These are phyloP conservation scores for Aspergillus aculeatinus DNA, from an alignment of 2,329 filamentous ascomycete genomes.

Conservation along the genomic window DNA sequence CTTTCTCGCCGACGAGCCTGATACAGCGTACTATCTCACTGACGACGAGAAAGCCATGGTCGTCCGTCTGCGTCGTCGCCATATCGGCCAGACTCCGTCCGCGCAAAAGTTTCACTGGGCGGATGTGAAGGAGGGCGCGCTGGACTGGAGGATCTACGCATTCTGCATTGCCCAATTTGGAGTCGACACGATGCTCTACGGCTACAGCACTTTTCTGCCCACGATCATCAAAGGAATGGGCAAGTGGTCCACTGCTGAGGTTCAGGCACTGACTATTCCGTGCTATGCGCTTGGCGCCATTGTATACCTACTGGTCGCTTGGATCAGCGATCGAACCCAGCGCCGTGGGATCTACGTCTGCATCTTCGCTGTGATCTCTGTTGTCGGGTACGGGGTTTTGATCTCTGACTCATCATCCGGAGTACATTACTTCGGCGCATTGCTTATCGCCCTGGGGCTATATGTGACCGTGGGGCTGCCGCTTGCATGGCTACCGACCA, in stretches of 20 bases:
- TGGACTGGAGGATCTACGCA: slow-evolving; percentile 73
- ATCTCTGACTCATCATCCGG: slow-evolving; percentile 60
- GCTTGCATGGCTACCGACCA: slow-evolving; percentile 61
- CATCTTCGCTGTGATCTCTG: slow-evolving; percentile 61
- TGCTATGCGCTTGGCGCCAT: slow-evolving; percentile 73
- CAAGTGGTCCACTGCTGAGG: slow-evolving; percentile 60
- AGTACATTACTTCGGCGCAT: slow-evolving; percentile 73
- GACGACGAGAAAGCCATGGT: slow-evolving; percentile 61
- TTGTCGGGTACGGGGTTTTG: slow-evolving; percentile 68
- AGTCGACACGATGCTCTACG: slow-evolving; percentile 73
- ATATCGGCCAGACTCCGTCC: slow-evolving; percentile 51
- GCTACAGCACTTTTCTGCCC: slow-evolving; percentile 74
- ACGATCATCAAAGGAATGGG: slow-evolving; percentile 74
- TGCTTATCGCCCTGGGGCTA: slow-evolving; percentile 71
- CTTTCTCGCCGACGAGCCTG: slow-evolving; percentile 65
- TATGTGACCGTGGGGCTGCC: slow-evolving; percentile 61
- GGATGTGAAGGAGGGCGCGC: slow-evolving; percentile 66
- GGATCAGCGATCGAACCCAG: slow-evolving; percentile 66
- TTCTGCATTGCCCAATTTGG: slow-evolving; percentile 72
- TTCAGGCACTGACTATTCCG: slow-evolving; percentile 75
- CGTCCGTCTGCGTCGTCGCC: slow-evolving; percentile 48
- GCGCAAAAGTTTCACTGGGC: slow-evolving; percentile 57
- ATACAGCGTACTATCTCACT: slow-evolving; percentile 61
- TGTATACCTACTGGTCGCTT: slow-evolving; percentile 65
- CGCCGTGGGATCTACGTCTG: slow-evolving; percentile 65